Evolutionary conservation across 2,329 filamentous ascomycete species (phyloP).

Genomic region (Fusarium guadeloupense): DNA sequence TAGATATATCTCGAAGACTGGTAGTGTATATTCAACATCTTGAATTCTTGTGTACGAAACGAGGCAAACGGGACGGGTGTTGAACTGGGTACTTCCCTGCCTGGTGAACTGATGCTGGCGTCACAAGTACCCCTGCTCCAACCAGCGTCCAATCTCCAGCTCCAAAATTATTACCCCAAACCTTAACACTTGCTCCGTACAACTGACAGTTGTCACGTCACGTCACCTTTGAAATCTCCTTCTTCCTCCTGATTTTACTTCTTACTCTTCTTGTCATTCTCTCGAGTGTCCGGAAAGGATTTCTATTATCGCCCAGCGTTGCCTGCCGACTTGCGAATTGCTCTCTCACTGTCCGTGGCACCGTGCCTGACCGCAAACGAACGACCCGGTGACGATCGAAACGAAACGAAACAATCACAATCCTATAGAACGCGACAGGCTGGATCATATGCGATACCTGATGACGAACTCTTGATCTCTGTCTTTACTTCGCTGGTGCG

Average conservation of each 20-base stretch:
- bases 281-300: neutral
- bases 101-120: constrained; percentile 4
- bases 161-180: constrained; percentile 39
- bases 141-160: constrained; percentile 28
- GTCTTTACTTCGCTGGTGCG: neutral
- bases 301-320: neutral
- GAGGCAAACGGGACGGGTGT: neutral
- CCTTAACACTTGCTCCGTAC: constrained; percentile 34
- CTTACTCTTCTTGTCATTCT: constrained; percentile 12
- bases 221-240: constrained; percentile 14
- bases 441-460: constrained; percentile 1
- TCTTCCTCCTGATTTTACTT: constrained; percentile 13
- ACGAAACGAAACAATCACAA: constrained; percentile 30
- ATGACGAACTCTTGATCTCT: neutral
- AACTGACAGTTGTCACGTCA: constrained; percentile 34
- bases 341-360: neutral
- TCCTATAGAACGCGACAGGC: neutral
- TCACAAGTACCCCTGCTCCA: constrained; percentile 27
- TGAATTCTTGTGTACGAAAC: neutral
- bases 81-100: constrained; percentile 21
- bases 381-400: constrained; percentile 14
- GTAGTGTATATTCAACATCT: neutral
- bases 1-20: neutral
- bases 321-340: constrained; percentile 6
- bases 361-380: constrained; percentile 27